These are phyloP conservation scores for Plasmopara muralis DNA, from an alignment of 352 stramenopile genomes.

Conservation along the genomic window DNA sequence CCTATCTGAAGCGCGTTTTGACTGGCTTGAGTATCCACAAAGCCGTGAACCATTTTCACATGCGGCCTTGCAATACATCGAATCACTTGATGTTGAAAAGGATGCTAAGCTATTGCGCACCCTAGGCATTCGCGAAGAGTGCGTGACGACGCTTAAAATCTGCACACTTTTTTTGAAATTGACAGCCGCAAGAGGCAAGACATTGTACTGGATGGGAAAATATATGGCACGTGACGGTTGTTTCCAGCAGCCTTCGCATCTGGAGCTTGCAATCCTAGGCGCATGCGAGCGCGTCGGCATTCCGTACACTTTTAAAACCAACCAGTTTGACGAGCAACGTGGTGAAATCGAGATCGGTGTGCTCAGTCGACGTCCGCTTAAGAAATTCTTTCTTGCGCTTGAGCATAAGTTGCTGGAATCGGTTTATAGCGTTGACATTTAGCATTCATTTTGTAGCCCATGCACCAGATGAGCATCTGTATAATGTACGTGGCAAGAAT, in stretches of 20 bases:
- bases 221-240: constrained; percentile 64
- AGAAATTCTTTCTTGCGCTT: constrained; percentile 49
- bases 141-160: constrained; percentile 64
- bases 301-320: constrained; percentile 46
- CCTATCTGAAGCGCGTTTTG: constrained; percentile 69
- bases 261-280: constrained; percentile 42
- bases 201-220: constrained; percentile 59
- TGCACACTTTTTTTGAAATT: constrained; percentile 67
- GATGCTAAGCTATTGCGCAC: constrained; percentile 45
- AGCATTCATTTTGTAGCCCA: not conserved
- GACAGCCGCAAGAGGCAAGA: constrained; percentile 36
- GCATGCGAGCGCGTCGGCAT: constrained; percentile 41
- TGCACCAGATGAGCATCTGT: too few relatives aligned
- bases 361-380: constrained; percentile 60
- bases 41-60: constrained; percentile 48
- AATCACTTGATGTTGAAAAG: constrained; percentile 37
- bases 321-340: constrained; percentile 59
- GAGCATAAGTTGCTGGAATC: constrained; percentile 27
- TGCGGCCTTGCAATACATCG: constrained; percentile 43
- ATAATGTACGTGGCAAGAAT: too few relatives aligned
- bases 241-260: constrained; percentile 53
- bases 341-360: constrained; percentile 40
- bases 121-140: constrained; percentile 67
- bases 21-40: constrained; percentile 78
- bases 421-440: constrained; percentile 17